Evolutionary conservation across 163 green algal genomes (phyloP), one percentile per base, ranked within the genome.

Genomic region (Scenedesmus sp.): DNA sequence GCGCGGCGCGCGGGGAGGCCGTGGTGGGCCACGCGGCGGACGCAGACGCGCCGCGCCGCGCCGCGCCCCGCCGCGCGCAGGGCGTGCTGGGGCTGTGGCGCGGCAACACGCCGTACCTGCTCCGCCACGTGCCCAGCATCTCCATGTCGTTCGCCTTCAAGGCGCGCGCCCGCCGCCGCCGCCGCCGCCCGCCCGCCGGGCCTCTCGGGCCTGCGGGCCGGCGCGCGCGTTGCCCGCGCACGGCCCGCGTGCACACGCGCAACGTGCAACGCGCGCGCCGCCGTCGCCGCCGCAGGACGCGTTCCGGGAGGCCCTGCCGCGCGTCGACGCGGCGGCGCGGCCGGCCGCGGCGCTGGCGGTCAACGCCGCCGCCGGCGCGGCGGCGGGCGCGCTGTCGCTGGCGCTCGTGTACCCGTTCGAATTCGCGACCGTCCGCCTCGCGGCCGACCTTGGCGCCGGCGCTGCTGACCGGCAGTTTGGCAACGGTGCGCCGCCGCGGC

Each of bases 81-180:
- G 75, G 75, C 1, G 51, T 69, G 42, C n/a, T 64, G 14, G 75
- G 39, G 0, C 75, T 83, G 15, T 83, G 75, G 75, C 63, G 64
- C 6, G 75, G 75, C 64, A 71, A 70, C 75, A 82, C 75, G 7
- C 75, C 75, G 18, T 83, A 83, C 57, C 39, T 83, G 39, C 44
- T 82, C 54, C 54, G 75, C 29, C 82, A 89, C 31, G 75, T 89
- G 63, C 84, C 84, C n/a, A 78, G 51, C 60, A 86, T 84, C 33
- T 83, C 81, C 14, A 71, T 89, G 18, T 80, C 57, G 28, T 89
- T 89, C 17, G 78, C 84, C 26, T 83, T 87, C 82, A 89, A 89
- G 78, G 84, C 83, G 58, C 34, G 72, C 39, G 39, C 39, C 7
- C 39, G 39, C 39, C 6, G 6, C 10, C 7, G 6, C 6, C 10